Conservation (phyloP, 2,329 filamentous ascomycete species). For the Tolypocladium inflatum region DNA sequence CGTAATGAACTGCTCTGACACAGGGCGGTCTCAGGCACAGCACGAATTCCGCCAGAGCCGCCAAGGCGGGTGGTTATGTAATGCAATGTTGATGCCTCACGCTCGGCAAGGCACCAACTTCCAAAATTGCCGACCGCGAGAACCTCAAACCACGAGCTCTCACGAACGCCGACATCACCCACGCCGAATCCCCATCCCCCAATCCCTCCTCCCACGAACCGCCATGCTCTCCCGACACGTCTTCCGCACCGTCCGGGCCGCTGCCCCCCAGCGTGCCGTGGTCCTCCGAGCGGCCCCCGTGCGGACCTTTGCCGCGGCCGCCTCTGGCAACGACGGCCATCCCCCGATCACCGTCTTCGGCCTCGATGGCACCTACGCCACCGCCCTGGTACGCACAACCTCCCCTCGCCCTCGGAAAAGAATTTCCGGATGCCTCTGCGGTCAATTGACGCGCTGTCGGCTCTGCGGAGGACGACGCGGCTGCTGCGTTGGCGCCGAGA, state of each 20-base stretch:
- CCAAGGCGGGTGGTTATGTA: neutral
- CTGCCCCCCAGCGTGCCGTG: constrained; percentile 49
- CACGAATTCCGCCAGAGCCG: neutral
- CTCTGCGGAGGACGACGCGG: neutral
- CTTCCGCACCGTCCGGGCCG: constrained; percentile 45
- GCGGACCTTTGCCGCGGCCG: constrained; percentile 77
- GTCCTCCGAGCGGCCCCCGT: constrained; percentile 38
- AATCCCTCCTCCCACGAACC: constrained; percentile 10
- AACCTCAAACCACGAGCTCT: constrained; percentile 25
- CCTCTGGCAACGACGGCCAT: constrained; percentile 58
- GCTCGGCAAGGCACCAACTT: constrained; percentile 26
- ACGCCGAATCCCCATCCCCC: constrained; percentile 15
- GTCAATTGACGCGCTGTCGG: constrained; percentile 8
- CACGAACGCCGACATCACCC: constrained; percentile 14
- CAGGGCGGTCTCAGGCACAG: neutral
- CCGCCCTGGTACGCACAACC: constrained; percentile 72
- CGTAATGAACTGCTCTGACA: too few relatives aligned
- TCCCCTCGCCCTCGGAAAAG: constrained; percentile 1
- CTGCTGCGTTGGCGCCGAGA: neutral
- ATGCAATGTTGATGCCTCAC: constrained; percentile 26
- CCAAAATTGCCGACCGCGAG: constrained; percentile 32
- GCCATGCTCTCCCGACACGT: constrained; percentile 53
- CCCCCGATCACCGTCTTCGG: constrained; percentile 88
- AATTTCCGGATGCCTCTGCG: neutral
- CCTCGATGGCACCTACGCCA: constrained; percentile 95